Base-by-base conservation (phyloP, 106 monocot genomes). In the Dioscorea zingiberensis region DNA sequence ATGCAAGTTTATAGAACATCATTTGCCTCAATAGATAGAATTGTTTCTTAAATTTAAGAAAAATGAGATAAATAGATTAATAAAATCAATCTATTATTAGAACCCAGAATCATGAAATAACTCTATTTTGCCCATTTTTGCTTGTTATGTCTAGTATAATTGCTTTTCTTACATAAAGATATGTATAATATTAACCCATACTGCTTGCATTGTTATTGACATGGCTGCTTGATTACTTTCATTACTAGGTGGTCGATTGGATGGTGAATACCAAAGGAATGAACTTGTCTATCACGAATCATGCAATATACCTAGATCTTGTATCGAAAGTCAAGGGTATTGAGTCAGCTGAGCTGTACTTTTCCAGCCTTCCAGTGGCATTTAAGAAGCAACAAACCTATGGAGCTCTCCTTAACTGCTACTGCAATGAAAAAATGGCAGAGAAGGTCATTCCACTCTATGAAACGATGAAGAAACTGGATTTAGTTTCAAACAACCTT, bases 201-300 rank as follows among this genome's bases (percentile, higher is more conserved):
- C 19, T 12, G 38, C 18, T 15, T 68, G 4, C 38, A 38, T 38
- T 8, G 38, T 56, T 22, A 2, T 56, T 45, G 9, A 56, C 2
- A 44, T 23, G 10, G 6, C 44, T 60, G 21, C 27, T 71, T 44
- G 21, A 60, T 62, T 62, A 4, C 21, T 70, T 64, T 5, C n/a
- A 1, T 54, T 22, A 44, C 48, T 79, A 84, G 84, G 13, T 84
- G 25, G 64, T 84, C 62, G 79, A 84, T 23, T 84, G 84, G 84
- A 84, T 84, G 84, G 79, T 75, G 5, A 70, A 84, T 9, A 58
- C 27, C 24, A 72, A 22, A 67, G 79, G 79, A 3, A 69, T 80
- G 69, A 60, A 66, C 61, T 54, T 84, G 59, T 66, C 79, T 16
- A 26, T 53, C 48, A 69, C 54, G 32, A 73, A 61, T 66, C 69